These are phyloP conservation scores for Zymoseptoria crescenta DNA, from an alignment of 2,329 filamentous ascomycete species.

Conservation along the genomic window DNA sequence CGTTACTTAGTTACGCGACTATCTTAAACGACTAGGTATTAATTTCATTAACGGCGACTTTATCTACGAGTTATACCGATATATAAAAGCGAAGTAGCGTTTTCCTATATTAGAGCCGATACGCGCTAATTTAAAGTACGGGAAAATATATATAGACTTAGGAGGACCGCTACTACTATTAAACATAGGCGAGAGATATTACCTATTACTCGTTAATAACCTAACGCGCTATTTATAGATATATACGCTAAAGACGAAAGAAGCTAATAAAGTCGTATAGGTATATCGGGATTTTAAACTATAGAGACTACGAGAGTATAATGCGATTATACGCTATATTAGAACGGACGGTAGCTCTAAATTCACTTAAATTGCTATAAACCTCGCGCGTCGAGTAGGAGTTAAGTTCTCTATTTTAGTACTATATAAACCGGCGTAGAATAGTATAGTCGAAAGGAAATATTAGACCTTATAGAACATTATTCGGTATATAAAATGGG, in stretches of 20 bases:
- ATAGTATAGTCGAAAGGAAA: background rate
- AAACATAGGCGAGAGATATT: background rate
- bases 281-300: too few relatives aligned
- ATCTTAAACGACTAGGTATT: background rate
- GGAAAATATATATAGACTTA: constrained; percentile 1
- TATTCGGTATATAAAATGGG: constrained; percentile 1
- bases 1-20: background rate
- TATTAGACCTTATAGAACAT: constrained; percentile 1
- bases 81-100: background rate
- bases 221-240: background rate
- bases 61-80: background rate
- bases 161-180: background rate
- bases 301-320: background rate
- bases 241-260: background rate
- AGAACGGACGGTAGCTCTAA: too few relatives aligned
- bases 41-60: background rate
- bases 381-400: too few relatives aligned
- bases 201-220: background rate
- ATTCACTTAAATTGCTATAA: too few relatives aligned
- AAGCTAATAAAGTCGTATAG: background rate
- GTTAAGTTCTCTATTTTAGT: too few relatives aligned
- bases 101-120: background rate
- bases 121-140: background rate
- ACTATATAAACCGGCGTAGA: background rate
- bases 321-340: background rate